Conservation (phyloP, 2,329 filamentous ascomycete genomes). For the Lachnellula arida region DNA sequence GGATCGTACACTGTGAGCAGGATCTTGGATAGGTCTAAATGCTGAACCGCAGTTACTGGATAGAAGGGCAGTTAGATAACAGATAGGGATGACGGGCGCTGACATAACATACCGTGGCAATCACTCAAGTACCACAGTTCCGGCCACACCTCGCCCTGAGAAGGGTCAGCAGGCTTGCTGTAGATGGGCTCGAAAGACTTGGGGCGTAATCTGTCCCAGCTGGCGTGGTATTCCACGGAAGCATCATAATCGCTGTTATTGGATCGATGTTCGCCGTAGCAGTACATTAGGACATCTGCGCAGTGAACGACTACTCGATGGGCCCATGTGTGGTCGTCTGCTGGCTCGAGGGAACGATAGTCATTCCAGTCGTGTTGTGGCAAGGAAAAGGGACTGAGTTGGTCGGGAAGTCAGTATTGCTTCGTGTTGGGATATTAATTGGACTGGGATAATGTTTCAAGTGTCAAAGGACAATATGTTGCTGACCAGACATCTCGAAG, state of each 20-base stretch:
- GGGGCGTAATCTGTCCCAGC: constrained; percentile 16
- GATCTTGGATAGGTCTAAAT: no score
- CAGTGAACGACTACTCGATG: constrained; percentile 20
- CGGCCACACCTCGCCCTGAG: constrained; percentile 10
- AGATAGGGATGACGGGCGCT: no score
- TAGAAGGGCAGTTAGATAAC: no score
- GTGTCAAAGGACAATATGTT: no score
- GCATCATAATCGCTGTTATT: constrained; percentile 14
- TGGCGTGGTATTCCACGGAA: constrained; percentile 15
- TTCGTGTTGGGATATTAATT: no score
- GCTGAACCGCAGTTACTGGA: no score
- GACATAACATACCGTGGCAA: constrained; percentile 17
- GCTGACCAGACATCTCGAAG: no score
- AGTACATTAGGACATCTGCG: constrained; percentile 22
- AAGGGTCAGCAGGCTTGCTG: constrained; percentile 3
- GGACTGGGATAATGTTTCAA: no score
- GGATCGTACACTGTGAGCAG: no score
- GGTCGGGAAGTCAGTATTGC: no score
- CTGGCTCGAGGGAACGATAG: constrained; percentile 18
- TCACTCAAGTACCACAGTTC: constrained; percentile 22
- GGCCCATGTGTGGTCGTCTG: constrained; percentile 22
- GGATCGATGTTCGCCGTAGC: constrained; percentile 15
- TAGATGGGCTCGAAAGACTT: constrained; percentile 21
- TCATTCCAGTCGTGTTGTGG: neutral
- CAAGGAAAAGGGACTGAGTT: no score